Percentiles rank a stretch among this genome's conserved stretches.
Evolutionary conservation across 2,329 filamentous ascomycete genomes (phyloP).

Genomic region (Cordyceps militaris): DNA sequence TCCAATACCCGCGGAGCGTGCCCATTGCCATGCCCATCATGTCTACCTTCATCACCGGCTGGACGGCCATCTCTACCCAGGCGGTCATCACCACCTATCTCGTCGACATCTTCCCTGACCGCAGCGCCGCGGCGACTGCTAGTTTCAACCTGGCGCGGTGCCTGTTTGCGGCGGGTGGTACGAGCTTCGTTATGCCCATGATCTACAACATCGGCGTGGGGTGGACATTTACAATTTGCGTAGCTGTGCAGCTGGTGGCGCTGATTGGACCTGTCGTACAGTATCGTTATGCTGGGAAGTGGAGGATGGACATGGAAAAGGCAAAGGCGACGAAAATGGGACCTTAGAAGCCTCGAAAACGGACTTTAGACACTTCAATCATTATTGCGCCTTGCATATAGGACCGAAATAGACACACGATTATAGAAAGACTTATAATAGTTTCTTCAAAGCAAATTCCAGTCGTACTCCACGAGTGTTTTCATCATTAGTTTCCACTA

Average conservation of each 20-base stretch:
- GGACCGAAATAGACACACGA: neutral
- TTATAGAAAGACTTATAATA: neutral
- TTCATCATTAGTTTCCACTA: no score
- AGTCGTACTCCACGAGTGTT: no score
- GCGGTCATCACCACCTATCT: slow-evolving; percentile 45
- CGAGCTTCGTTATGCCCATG: slow-evolving; percentile 43
- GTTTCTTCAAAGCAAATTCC: no score
- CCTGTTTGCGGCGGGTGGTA: slow-evolving; percentile 43
- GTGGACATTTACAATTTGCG: slow-evolving; percentile 39
- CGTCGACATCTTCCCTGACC: slow-evolving; percentile 44
- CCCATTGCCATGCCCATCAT: slow-evolving; percentile 44
- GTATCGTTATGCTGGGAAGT: slow-evolving; percentile 31
- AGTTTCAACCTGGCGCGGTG: slow-evolving; percentile 47
- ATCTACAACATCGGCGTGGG: slow-evolving; percentile 40
- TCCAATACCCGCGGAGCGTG: slow-evolving; percentile 33
- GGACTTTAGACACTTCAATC: neutral
- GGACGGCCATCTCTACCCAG: slow-evolving; percentile 42
- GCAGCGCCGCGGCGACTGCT: slow-evolving; percentile 44
- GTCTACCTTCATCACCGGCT: slow-evolving; percentile 44
- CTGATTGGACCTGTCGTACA: slow-evolving; percentile 38
- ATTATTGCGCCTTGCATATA: neutral
- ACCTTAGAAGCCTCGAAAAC: neutral
- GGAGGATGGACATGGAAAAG: slow-evolving; percentile 25
- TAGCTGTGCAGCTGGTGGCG: slow-evolving; percentile 35
- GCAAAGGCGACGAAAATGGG: neutral